phyloP scores from a whole-genome alignment of 2,329 filamentous ascomycete genomes.

The Alternaria sp. region DNA sequence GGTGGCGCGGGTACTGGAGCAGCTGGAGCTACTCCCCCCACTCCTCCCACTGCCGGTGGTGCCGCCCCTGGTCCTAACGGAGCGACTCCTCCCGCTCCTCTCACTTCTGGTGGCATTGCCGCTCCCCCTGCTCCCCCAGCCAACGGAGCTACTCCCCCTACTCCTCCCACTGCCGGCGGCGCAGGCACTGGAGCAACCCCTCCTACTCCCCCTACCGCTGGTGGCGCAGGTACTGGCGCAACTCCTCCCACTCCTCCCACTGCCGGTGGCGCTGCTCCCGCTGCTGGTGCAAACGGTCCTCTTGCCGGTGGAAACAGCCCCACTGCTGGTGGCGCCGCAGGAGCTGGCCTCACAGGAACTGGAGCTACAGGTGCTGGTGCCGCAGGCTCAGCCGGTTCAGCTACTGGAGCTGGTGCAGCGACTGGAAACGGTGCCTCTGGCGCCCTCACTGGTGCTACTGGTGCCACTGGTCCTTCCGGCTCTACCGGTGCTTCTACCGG shows the following conservation, averaged over 20 bases:
- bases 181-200: neutral
- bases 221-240: neutral
- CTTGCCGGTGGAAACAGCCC: neutral
- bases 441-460: neutral
- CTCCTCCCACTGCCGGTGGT: neutral
- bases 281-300: neutral
- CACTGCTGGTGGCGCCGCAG: neutral
- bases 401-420: neutral
- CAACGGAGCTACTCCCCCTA: neutral
- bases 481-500: neutral
- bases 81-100: neutral
- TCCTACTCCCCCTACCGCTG: neutral
- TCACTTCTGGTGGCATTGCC: neutral
- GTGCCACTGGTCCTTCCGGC: neutral
- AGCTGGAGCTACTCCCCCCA: neutral
- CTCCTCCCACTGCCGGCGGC: neutral
- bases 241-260: neutral
- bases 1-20: neutral
- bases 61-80: neutral
- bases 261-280: neutral
- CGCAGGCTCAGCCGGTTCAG: neutral
- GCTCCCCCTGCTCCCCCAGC: neutral
- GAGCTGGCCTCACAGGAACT: slow-evolving; percentile 1
- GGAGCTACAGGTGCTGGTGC: neutral
- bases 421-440: neutral